phyloP scores from a whole-genome alignment of 2,329 filamentous ascomycete genomes.

The Paraconiothyrium sp. region DNA sequence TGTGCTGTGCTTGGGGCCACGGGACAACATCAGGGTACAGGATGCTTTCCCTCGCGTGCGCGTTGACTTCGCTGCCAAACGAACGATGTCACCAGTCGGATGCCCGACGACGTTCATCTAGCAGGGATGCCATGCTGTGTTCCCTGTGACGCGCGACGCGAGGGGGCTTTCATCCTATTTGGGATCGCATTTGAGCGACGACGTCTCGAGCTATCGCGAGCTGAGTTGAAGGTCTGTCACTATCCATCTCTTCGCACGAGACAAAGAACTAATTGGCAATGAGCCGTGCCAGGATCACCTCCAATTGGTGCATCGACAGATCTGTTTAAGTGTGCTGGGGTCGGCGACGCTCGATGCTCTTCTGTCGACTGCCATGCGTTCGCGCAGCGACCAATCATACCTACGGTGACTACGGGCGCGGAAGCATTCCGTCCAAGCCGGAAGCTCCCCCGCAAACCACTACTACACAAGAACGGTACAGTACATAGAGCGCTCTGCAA shows the following conservation, averaged over 20 bases:
- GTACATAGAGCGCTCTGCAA: background rate
- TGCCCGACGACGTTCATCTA: conserved; percentile 2
- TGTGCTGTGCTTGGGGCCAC: background rate
- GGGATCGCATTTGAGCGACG: too few species aligned
- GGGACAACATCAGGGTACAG: background rate
- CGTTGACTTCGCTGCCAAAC: background rate
- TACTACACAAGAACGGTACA: background rate
- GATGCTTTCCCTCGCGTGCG: background rate
- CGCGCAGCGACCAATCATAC: background rate
- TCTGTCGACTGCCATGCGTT: too few species aligned
- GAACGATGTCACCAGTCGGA: background rate
- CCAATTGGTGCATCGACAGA: too few species aligned
- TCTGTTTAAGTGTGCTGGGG: too few species aligned
- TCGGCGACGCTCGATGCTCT: too few species aligned
- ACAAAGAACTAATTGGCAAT: too few species aligned
- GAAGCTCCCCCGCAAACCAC: conserved; percentile 13
- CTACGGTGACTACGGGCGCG: background rate
- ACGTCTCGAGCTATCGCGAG: background rate
- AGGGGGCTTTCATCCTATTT: conserved; percentile 4
- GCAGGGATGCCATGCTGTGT: conserved; percentile 12
- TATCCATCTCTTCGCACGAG: background rate
- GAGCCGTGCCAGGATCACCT: too few species aligned
- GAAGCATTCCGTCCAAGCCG: conserved; percentile 14
- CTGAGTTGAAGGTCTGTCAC: background rate
- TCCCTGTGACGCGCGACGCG: conserved; percentile 11